These are phyloP conservation scores for Podospora fimiseda DNA, from an alignment of 495 filamentous ascomycete species.

Conservation along the genomic window DNA sequence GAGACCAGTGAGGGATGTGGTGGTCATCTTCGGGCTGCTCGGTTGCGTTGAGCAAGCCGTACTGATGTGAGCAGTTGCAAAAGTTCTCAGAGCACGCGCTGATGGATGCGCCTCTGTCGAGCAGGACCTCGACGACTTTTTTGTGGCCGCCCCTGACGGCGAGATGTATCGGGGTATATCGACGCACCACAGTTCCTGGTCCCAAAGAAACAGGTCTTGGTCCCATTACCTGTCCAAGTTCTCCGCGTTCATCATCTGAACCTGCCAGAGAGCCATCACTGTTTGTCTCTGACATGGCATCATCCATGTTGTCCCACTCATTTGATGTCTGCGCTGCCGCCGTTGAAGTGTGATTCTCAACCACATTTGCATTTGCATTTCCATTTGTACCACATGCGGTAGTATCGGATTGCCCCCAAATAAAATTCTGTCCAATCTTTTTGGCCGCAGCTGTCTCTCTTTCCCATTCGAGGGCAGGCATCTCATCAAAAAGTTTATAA, in stretches of 20 bases:
- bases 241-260: constrained; percentile 4
- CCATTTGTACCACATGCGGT: too few species aligned
- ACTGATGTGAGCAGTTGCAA: constrained; percentile 25
- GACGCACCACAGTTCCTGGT: constrained; percentile 2
- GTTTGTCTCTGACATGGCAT: background rate
- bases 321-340: constrained; percentile 19
- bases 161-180: constrained; percentile 30
- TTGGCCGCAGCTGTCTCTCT: constrained; percentile 4
- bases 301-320: constrained; percentile 18
- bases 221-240: background rate
- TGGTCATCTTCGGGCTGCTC: constrained; percentile 9
- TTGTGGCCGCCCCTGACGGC: constrained; percentile 30
- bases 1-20: constrained; percentile 20
- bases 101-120: constrained; percentile 25
- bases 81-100: constrained; percentile 17
- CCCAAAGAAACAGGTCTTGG: background rate
- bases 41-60: constrained; percentile 21
- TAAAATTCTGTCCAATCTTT: constrained; percentile 7
- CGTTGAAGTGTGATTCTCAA: constrained; percentile 13
- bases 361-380: constrained; percentile 10
- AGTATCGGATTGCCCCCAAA: constrained; percentile 21
- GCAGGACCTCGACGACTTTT: constrained; percentile 23
- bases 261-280: constrained; percentile 10
- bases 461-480: constrained; percentile 14
- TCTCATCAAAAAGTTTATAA: constrained; percentile 16